These are phyloP conservation scores for Chlorophyllum brunneum DNA, from an alignment of 768 basidiomycete species.

Conservation along the genomic window DNA sequence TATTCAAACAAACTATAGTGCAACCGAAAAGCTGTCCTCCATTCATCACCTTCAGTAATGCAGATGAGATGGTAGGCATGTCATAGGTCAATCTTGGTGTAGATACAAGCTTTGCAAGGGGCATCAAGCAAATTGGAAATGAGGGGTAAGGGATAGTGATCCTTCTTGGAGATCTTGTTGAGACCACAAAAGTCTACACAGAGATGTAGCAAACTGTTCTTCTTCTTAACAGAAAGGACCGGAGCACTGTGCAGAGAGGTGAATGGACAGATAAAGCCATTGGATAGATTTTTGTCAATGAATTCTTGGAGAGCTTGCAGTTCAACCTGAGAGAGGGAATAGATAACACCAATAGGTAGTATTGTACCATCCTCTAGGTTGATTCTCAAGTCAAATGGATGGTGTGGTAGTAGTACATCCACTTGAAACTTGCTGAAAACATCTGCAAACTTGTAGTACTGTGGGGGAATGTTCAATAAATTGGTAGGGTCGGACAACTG, in stretches of 20 bases:
- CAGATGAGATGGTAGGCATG: constrained; percentile 31
- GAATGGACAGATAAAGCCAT: too few species aligned
- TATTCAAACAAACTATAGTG: too few species aligned
- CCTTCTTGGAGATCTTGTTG: constrained; percentile 31
- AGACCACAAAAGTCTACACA: constrained; percentile 18
- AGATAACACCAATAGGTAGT: too few species aligned
- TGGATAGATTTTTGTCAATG: too few species aligned
- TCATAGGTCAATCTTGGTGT: constrained; percentile 30
- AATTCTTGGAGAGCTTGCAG: too few species aligned
- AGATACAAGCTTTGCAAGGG: constrained; percentile 20
- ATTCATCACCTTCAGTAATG: constrained; percentile 32
- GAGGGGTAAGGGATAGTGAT: constrained; percentile 31
- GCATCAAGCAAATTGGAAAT: constrained; percentile 28
- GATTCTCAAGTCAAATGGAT: background rate
- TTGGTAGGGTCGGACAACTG: too few species aligned
- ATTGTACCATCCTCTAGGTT: too few species aligned
- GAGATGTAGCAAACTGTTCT: constrained; percentile 5
- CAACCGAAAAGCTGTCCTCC: constrained; percentile 31
- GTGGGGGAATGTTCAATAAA: background rate
- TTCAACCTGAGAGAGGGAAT: too few species aligned
- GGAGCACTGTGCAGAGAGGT: constrained; percentile 3
- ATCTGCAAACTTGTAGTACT: constrained; percentile 2
- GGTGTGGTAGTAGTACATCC: background rate
- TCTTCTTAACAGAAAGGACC: constrained; percentile 13
- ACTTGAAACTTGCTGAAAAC: constrained; percentile 1